phyloP scores from a whole-genome alignment of 192 early-diverging fungal genomes.

The Linderina pennispora region DNA sequence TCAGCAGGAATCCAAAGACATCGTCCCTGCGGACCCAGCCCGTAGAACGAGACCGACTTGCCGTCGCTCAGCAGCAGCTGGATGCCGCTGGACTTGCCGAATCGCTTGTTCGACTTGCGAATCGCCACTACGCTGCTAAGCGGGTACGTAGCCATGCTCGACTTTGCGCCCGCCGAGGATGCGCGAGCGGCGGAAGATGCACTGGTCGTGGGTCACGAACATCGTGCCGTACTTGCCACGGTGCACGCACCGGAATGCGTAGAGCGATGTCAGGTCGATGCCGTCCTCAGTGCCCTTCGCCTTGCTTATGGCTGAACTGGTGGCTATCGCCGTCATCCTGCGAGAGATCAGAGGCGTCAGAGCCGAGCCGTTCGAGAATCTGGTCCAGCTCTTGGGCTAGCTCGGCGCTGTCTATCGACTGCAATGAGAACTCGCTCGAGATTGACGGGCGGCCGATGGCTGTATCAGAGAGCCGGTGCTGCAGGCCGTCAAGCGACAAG shows the following conservation, averaged over 20 bases:
- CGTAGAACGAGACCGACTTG: slow-evolving; percentile 25
- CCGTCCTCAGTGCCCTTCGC: slow-evolving; percentile 25
- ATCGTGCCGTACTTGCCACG: slow-evolving; percentile 43
- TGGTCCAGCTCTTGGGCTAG: background rate
- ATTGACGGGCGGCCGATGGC: no score
- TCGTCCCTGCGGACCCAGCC: slow-evolving; percentile 38
- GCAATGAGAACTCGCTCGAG: background rate
- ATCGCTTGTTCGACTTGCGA: slow-evolving; percentile 28
- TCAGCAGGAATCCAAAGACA: slow-evolving; percentile 42
- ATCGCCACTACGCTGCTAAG: slow-evolving; percentile 40
- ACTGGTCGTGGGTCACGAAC: slow-evolving; percentile 37
- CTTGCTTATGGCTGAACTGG: no score
- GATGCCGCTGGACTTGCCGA: slow-evolving; percentile 39
- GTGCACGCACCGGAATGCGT: slow-evolving; percentile 45
- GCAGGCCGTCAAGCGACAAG: no score
- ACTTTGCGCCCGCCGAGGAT: slow-evolving; percentile 43
- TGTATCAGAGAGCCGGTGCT: no score
- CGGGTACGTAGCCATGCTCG: slow-evolving; percentile 28
- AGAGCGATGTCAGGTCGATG: slow-evolving; percentile 30
- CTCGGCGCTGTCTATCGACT: background rate
- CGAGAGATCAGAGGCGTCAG: slow-evolving; percentile 25
- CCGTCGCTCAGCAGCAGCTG: slow-evolving; percentile 38
- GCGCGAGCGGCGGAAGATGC: slow-evolving; percentile 42
- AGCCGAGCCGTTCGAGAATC: background rate
- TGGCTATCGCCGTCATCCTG: slow-evolving; percentile 30